These are phyloP conservation scores for Ophiostoma quercus DNA, from an alignment of 2,329 filamentous ascomycete genomes.

Conservation along the genomic window DNA sequence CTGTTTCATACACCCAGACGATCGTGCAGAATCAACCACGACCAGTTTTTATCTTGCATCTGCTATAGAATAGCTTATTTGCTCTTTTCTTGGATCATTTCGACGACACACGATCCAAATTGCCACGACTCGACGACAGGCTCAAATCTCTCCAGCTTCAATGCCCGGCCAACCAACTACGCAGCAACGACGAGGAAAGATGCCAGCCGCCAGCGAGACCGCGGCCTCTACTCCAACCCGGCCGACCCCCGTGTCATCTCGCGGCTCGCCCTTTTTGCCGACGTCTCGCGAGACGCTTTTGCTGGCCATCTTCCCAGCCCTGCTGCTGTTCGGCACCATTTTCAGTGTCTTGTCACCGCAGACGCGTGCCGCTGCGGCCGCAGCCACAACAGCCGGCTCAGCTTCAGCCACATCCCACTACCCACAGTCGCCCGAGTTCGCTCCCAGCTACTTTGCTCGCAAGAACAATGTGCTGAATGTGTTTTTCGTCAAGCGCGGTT, in stretches of 20 bases:
- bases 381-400: constrained; percentile 40
- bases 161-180: background rate
- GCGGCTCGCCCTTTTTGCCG: constrained; percentile 49
- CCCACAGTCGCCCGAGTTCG: constrained; percentile 36
- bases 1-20: background rate
- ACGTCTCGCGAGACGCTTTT: constrained; percentile 61
- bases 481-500: constrained; percentile 91
- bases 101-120: background rate
- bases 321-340: constrained; percentile 74
- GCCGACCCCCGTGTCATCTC: constrained; percentile 3
- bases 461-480: constrained; percentile 91
- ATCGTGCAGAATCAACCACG: background rate
- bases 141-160: background rate
- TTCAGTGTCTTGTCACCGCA: constrained; percentile 74
- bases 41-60: background rate
- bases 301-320: constrained; percentile 66
- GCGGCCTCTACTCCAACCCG: background rate
- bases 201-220: background rate
- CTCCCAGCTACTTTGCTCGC: constrained; percentile 84
- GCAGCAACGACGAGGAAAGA: background rate
- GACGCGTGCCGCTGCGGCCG: constrained; percentile 58
- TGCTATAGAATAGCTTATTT: background rate
- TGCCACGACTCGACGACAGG: background rate
- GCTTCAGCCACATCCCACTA: constrained; percentile 35
- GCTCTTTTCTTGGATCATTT: background rate